Percentiles rank a stretch among this genome's conserved stretches.
Evolutionary conservation across 2,329 filamentous ascomycete genomes (phyloP).

Genomic region (Aspergillus melleus): DNA sequence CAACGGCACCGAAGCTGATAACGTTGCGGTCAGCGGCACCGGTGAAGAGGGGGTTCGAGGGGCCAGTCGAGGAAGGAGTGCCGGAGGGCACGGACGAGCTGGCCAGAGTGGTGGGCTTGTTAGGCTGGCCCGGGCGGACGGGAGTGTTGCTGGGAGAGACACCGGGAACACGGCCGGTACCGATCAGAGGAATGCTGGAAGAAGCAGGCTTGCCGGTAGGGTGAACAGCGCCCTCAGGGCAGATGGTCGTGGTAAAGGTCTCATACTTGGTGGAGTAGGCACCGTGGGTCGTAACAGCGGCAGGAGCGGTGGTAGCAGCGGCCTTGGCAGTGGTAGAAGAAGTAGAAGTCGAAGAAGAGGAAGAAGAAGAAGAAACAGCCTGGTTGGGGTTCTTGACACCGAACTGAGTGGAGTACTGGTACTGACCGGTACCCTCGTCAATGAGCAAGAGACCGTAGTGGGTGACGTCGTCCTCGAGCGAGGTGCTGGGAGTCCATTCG

Average conservation of each 20-base stretch:
- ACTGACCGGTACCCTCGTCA: constrained; percentile 58
- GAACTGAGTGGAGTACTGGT: constrained; percentile 65
- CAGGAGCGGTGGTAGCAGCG: constrained; percentile 13
- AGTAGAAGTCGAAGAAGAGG: constrained; percentile 5
- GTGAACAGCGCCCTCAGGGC: constrained; percentile 12
- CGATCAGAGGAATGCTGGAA: constrained; percentile 6
- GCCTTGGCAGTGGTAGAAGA: constrained; percentile 5
- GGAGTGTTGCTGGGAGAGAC: constrained; percentile 13
- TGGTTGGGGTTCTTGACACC: constrained; percentile 48
- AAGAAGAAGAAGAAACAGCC: constrained; percentile 12
- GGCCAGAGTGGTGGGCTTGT: constrained; percentile 4
- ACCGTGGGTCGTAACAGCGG: background rate
- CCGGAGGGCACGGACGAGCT: constrained; percentile 13
- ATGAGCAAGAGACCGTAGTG: constrained; percentile 64
- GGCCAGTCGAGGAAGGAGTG: constrained; percentile 14
- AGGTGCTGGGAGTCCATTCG: constrained; percentile 54
- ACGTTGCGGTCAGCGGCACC: constrained; percentile 35
- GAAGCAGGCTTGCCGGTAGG: background rate
- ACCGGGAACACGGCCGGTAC: constrained; percentile 7
- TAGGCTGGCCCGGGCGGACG: constrained; percentile 6
- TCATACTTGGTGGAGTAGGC: background rate
- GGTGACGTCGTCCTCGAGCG: constrained; percentile 50
- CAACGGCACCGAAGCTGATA: constrained; percentile 36
- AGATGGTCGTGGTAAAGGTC: constrained; percentile 7
- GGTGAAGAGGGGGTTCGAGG: constrained; percentile 26